phyloP scores from a whole-genome alignment of 2,329 filamentous ascomycete genomes.

The Aspergillus sp. region DNA sequence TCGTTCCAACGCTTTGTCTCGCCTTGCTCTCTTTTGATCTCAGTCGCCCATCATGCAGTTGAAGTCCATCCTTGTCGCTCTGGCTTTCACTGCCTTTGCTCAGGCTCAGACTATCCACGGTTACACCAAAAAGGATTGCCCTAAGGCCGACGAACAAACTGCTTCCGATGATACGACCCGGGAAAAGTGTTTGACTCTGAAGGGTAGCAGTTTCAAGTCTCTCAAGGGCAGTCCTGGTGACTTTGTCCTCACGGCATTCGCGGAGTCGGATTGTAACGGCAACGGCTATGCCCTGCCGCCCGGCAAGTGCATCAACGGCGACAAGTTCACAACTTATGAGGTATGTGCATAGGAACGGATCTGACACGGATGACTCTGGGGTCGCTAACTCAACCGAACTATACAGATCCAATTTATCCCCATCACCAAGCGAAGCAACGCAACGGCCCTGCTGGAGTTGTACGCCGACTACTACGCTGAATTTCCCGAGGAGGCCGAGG shows the following conservation, averaged over 20 bases:
- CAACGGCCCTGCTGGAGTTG: not conserved
- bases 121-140: not conserved
- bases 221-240: not conserved
- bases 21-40: not conserved
- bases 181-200: no score
- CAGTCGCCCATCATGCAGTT: constrained; percentile 1
- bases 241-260: not conserved
- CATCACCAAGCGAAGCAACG: not conserved
- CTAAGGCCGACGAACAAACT: no score
- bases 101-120: not conserved
- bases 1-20: not conserved
- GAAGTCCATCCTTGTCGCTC: constrained; percentile 1
- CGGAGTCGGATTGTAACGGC: not conserved
- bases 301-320: constrained; percentile 2
- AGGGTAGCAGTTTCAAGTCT: no score
- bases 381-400: not conserved
- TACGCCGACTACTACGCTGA: not conserved
- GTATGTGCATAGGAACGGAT: no score
- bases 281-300: constrained; percentile 5
- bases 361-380: no score
- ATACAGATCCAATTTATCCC: not conserved
- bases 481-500: not conserved
- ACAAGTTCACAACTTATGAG: not conserved
- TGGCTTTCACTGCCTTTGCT: not conserved
- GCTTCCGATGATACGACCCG: no score